A percentile compares a stretch with the other conserved stretches of the same genome.
Evolutionary conservation across 2,329 filamentous ascomycete species (phyloP).

Genomic region (Curvularia lunata): DNA sequence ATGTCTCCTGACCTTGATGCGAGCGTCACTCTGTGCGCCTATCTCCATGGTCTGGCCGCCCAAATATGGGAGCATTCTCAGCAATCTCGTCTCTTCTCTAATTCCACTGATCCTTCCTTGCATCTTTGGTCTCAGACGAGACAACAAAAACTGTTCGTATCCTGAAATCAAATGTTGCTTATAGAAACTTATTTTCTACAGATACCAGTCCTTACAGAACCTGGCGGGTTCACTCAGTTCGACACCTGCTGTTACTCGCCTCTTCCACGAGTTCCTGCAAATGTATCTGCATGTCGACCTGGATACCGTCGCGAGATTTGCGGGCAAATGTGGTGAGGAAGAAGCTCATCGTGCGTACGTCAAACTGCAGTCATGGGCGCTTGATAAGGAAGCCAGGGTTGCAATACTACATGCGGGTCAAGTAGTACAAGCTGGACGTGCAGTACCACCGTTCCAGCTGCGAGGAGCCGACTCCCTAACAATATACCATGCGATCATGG

Average conservation of each 20-base stretch:
- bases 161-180: background rate
- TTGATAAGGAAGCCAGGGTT: background rate
- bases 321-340: background rate
- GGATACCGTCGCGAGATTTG: background rate
- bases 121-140: background rate
- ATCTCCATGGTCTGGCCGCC: background rate
- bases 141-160: background rate
- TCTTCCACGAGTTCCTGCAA: background rate
- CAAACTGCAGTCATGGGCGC: background rate
- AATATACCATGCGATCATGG: background rate
- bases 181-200: background rate
- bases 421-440: background rate
- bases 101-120: background rate
- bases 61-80: background rate
- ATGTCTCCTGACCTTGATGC: background rate
- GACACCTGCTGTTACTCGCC: background rate
- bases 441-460: background rate
- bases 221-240: background rate
- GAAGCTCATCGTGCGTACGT: background rate
- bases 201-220: background rate
- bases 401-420: background rate
- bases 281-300: background rate
- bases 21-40: background rate
- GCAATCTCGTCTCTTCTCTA: background rate
- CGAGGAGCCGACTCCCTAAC: background rate